Base-by-base conservation (phyloP, 2,329 filamentous ascomycete genomes). In the Torrubiella hemipterigena region DNA sequence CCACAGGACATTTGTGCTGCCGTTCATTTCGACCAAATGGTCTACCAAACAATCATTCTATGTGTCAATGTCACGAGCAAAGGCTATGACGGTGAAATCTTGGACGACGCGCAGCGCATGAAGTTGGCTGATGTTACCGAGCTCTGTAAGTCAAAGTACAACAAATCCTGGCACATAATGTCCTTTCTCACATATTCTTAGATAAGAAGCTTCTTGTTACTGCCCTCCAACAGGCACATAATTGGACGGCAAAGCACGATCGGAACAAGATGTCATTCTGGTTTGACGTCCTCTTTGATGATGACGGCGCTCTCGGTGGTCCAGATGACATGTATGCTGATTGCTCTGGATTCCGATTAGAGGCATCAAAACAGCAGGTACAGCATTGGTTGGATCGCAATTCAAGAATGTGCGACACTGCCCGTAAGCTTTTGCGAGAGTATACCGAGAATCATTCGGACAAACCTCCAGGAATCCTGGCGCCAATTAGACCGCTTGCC, bases 181-280 rank as follows among this genome's bases (percentile, higher is more conserved):
- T 25, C 25, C 34, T 10, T 20, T 6, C 6, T 31, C 36, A 37
- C 42, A 32, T 25, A 4, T 8, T 11, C n/a, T 6, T 32, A 77
- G 73, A 74, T 49, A 79, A 80, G 42, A 78, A 77, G 44, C 55
- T 80, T 2, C 58, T 80, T 3, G 73, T 80, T 3, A 78, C 74
- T 0, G 72, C 70, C 3, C 52, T 80, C 10, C 75, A 80, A 43
- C 73, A 79, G 47, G 69, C 73, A 3, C 74, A 79, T 41, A 80
- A 80, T 48, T 78, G 75, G 73, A 76, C 73, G 1, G 73, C 74
- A 34, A 77, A 77, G 38, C 75, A 79, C 42, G 74, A 79, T 44
- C 59, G 75, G 21, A 78, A 78, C 50, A 80, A 80, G 48, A 79
- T 78, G 72, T 64, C 69, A 0, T 79, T 80, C 37, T 80, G 75